Conservation (phyloP, 176 grass and related monocot species). For the Cenchrus fungigraminus region DNA sequence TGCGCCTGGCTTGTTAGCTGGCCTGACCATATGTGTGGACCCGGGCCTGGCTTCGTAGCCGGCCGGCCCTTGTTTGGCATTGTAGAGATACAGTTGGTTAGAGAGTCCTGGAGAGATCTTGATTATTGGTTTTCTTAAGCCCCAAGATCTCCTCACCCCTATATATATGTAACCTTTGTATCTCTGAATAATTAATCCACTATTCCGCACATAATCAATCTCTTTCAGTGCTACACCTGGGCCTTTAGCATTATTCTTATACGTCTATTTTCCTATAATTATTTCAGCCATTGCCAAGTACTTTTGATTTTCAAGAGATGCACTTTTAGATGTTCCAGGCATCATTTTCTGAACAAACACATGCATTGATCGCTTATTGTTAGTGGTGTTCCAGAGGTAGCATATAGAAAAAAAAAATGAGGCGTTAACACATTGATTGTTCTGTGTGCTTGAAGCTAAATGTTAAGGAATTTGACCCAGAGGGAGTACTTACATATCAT, state of each 20-base stretch:
- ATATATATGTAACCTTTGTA: no score
- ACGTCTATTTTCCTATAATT: background rate
- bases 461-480: background rate
- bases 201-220: no score
- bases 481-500: constrained; percentile 22
- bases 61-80: no score
- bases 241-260: constrained; percentile 23
- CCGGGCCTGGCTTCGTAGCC: no score
- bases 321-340: background rate
- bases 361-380: background rate
- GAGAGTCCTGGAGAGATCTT: no score
- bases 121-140: no score
- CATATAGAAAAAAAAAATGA: background rate
- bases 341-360: background rate
- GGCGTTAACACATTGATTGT: background rate
- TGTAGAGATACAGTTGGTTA: no score
- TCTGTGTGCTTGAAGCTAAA: background rate
- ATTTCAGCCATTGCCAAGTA: background rate
- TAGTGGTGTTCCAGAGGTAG: background rate
- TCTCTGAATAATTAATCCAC: no score
- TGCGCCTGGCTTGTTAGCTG: no score
- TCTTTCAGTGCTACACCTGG: background rate
- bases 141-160: no score
- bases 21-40: no score
- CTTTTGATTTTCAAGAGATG: background rate